Percentiles rank a stretch among this genome's conserved stretches.
These are phyloP conservation scores for Ramaria rubella DNA, from an alignment of 768 basidiomycete genomes.

Conservation along the genomic window DNA sequence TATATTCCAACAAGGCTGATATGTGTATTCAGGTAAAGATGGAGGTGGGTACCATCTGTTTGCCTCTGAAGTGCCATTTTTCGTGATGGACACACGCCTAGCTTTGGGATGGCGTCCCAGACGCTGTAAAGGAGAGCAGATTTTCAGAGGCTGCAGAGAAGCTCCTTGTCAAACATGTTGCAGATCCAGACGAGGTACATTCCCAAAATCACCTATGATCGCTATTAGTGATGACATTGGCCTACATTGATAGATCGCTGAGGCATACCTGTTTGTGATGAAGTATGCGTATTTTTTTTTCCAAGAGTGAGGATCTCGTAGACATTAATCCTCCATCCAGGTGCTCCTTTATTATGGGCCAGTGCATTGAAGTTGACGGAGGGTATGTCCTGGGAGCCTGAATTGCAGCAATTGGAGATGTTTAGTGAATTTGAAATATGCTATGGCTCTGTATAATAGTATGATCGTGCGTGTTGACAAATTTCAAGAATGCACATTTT, in stretches of 20 bases:
- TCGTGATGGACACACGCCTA: background rate
- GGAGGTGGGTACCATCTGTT: background rate
- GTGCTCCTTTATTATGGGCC: constrained; percentile 1
- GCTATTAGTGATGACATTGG: background rate
- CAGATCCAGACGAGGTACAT: constrained; percentile 8
- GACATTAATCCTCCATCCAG: background rate
- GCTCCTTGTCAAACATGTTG: constrained; percentile 12
- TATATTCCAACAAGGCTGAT: background rate
- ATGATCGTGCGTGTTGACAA: too few species aligned
- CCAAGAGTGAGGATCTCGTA: background rate
- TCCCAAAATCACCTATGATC: background rate
- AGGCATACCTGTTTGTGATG: constrained; percentile 18
- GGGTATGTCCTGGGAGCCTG: constrained; percentile 1
- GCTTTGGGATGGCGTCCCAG: constrained; percentile 13
- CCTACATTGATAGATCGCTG: constrained; percentile 15
- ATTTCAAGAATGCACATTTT: too few species aligned
- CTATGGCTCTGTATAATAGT: too few species aligned
- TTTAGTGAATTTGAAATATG: too few species aligned
- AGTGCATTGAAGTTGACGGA: constrained; percentile 2
- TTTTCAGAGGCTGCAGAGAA: constrained; percentile 1
- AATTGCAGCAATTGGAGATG: too few species aligned
- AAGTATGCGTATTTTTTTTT: constrained; percentile 12
- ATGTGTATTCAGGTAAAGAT: constrained; percentile 6
- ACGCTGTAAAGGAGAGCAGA: background rate
- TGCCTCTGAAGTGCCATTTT: background rate